phyloP scores from a whole-genome alignment of 148 eudicot species.

The Euryodendron excelsum region DNA sequence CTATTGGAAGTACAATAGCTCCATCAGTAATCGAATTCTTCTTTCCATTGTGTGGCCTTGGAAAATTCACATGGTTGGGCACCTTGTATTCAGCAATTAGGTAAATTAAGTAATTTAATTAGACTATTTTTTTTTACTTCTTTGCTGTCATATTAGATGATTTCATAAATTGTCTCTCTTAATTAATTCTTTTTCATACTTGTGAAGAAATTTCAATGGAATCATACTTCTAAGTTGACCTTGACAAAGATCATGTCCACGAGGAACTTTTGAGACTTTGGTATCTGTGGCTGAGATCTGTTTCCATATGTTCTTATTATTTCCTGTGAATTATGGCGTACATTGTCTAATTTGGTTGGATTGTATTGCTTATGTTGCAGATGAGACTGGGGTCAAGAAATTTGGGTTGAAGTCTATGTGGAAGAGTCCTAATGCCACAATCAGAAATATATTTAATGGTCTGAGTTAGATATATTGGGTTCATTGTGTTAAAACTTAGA shows the following conservation, averaged over 20 bases:
- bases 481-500: background rate
- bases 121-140: background rate
- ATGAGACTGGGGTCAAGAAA: slow-evolving; percentile 67
- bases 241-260: no score
- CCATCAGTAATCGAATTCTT: no score
- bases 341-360: background rate
- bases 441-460: slow-evolving; percentile 75
- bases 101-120: background rate
- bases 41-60: no score
- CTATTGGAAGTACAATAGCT: no score
- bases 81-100: background rate
- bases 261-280: background rate
- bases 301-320: background rate
- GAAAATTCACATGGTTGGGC: no score
- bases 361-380: slow-evolving; percentile 35
- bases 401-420: slow-evolving; percentile 73
- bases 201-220: background rate
- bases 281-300: background rate
- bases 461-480: slow-evolving; percentile 15
- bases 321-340: background rate
- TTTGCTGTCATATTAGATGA: background rate
- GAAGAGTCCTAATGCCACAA: slow-evolving; percentile 82
- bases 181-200: background rate
- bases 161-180: background rate
- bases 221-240: no score